Evolutionary conservation across 106 monocot genomes (phyloP).

Genomic region (Acorus calamus): DNA sequence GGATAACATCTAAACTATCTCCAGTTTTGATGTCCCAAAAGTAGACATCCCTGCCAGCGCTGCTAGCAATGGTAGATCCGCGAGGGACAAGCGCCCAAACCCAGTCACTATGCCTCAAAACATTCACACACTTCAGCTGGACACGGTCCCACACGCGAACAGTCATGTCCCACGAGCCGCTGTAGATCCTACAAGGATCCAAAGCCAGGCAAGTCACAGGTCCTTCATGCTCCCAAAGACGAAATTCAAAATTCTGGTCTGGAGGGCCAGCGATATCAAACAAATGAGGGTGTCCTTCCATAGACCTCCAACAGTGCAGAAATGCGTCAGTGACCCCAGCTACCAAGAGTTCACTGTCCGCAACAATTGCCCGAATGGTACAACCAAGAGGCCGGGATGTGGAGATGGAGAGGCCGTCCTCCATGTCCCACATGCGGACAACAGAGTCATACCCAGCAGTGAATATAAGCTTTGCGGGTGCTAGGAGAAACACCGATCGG

Average conservation of each 20-base stretch:
- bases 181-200: conserved; percentile 56
- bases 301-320: conserved; percentile 63
- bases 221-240: conserved; percentile 79
- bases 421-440: conserved; percentile 70
- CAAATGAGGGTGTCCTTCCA: conserved; percentile 35
- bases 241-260: conserved; percentile 25
- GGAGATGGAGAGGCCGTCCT: conserved; percentile 56
- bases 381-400: conserved; percentile 53
- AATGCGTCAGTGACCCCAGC: conserved; percentile 56
- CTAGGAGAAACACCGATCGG: conserved; percentile 50
- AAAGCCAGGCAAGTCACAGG: conserved; percentile 72
- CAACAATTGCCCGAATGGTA: conserved; percentile 67
- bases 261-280: conserved; percentile 33
- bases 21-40: conserved; percentile 52
- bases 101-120: conserved; percentile 61
- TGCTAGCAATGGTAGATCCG: conserved; percentile 52
- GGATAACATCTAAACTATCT: conserved; percentile 16
- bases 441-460: conserved; percentile 72
- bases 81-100: conserved; percentile 61
- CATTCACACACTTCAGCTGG: conserved; percentile 38
- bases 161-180: conserved; percentile 87
- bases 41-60: conserved; percentile 56
- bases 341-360: conserved; percentile 49
- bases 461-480: conserved; percentile 48
- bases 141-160: conserved; percentile 58